Conservation (phyloP, 1,284 basidiomycete species). For the Vanrija pseudolonga region DNA sequence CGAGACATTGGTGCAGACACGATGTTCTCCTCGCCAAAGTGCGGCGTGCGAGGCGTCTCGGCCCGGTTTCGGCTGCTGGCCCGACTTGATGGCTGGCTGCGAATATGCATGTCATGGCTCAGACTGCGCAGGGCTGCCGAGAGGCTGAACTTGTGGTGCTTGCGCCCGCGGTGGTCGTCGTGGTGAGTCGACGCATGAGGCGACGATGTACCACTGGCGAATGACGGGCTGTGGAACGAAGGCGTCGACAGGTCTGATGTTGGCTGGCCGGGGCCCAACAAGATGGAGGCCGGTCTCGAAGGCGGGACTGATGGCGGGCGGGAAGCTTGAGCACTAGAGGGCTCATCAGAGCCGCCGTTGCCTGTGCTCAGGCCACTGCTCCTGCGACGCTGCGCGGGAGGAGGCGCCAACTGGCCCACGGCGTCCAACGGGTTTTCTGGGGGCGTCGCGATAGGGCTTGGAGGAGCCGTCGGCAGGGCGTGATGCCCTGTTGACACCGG, state of each 20-base stretch:
- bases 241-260: too few relatives aligned
- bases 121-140: slow-evolving; percentile 46
- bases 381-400: too few relatives aligned
- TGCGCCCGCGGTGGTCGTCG: slow-evolving; percentile 25
- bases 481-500: slow-evolving; percentile 4
- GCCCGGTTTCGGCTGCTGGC: slow-evolving; percentile 9
- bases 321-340: too few relatives aligned
- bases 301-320: too few relatives aligned
- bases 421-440: too few relatives aligned
- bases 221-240: too few relatives aligned
- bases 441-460: not conserved
- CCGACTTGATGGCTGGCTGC: slow-evolving; percentile 6
- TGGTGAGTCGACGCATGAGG: not conserved
- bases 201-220: too few relatives aligned
- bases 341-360: too few relatives aligned
- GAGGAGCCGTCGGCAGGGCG: not conserved
- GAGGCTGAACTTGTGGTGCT: slow-evolving; percentile 42
- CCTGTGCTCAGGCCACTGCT: too few relatives aligned
- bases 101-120: slow-evolving; percentile 41
- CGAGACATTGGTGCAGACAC: slow-evolving; percentile 10
- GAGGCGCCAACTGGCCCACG: too few relatives aligned
- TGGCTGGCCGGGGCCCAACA: too few relatives aligned
- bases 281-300: too few relatives aligned
- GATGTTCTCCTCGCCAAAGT: slow-evolving; percentile 8
- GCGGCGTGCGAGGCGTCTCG: slow-evolving; percentile 6